Evolutionary conservation across 345 rosid species (phyloP).

Genomic region (Euclidium syriacum): DNA sequence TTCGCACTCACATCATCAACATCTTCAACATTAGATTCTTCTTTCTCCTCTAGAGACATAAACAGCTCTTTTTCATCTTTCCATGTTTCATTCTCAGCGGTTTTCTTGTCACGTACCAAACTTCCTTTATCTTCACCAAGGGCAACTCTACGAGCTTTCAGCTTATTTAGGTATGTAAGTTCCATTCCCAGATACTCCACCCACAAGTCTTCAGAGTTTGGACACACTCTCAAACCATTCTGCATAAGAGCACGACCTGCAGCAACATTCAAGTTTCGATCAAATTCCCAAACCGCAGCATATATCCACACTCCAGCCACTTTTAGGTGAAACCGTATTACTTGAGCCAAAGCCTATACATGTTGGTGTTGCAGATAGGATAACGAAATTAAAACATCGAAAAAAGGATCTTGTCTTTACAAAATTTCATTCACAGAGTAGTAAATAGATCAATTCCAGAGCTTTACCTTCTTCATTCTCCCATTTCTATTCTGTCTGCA

Average conservation of each 20-base stretch:
- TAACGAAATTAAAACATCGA: too few species aligned
- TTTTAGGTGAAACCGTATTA: conserved; percentile 75
- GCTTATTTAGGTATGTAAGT: conserved; percentile 76
- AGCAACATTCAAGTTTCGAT: conserved; percentile 65
- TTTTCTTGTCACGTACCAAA: conserved; percentile 37
- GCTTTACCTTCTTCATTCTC: conserved; percentile 75
- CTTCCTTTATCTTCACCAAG: conserved; percentile 74
- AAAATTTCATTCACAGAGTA: neutral
- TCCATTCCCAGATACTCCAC: conserved; percentile 92
- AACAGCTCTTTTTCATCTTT: conserved; percentile 63
- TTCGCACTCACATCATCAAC: conserved; percentile 43
- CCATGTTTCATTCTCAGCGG: conserved; percentile 48
- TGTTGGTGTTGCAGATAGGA: too few species aligned
- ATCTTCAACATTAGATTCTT: conserved; percentile 36
- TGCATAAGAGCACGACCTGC: conserved; percentile 93
- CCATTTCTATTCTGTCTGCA: conserved; percentile 69
- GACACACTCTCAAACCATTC: conserved; percentile 76
- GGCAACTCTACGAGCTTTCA: conserved; percentile 73
- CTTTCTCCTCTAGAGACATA: conserved; percentile 52
- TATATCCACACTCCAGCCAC: conserved; percentile 88
- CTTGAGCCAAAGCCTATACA: conserved; percentile 73
- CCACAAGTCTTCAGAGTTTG: conserved; percentile 84
- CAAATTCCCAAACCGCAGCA: conserved; percentile 98
- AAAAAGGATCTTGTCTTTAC: neutral
- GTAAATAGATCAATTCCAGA: neutral